Evolutionary conservation across 257 asterid species (phyloP).

Genomic region (Asclepias syriaca): DNA sequence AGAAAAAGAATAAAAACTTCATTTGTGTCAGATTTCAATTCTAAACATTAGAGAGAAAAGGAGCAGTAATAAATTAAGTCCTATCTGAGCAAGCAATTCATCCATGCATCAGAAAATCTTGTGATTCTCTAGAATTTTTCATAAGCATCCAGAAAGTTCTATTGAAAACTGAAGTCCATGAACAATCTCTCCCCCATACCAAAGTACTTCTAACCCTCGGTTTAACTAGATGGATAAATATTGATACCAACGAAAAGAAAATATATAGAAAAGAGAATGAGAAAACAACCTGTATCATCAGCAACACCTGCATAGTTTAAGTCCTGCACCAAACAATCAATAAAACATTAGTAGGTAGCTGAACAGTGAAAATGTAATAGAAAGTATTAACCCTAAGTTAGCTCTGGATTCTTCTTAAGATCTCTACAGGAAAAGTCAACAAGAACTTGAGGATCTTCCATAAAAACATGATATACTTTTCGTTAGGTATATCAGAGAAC

Average conservation of each 20-base stretch:
- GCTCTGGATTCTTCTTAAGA: not conserved
- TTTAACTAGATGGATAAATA: not conserved
- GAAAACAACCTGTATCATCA: conserved; percentile 63
- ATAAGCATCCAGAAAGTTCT: not conserved
- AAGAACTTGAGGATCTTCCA: not conserved
- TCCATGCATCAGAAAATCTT: not conserved
- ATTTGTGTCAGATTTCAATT: not conserved
- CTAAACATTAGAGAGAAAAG: not conserved
- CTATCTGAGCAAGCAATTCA: not conserved
- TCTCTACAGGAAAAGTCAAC: conserved; percentile 2
- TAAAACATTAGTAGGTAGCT: not conserved
- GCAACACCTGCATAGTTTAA: conserved; percentile 39
- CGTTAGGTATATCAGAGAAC: not conserved
- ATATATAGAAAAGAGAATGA: conserved; percentile 11
- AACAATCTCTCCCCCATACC: not conserved
- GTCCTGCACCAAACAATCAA: conserved; percentile 47
- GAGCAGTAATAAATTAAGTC: not conserved
- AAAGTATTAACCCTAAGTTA: not conserved
- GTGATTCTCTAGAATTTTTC: not conserved
- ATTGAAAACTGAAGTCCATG: not conserved
- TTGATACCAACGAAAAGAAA: not conserved
- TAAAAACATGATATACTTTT: not conserved
- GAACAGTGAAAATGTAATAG: not conserved
- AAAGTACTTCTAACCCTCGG: not conserved
- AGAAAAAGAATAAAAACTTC: conserved; percentile 22